Evolutionary conservation across 2,329 filamentous ascomycete genomes (phyloP).

Genomic region (Neocucurbitaria cava): DNA sequence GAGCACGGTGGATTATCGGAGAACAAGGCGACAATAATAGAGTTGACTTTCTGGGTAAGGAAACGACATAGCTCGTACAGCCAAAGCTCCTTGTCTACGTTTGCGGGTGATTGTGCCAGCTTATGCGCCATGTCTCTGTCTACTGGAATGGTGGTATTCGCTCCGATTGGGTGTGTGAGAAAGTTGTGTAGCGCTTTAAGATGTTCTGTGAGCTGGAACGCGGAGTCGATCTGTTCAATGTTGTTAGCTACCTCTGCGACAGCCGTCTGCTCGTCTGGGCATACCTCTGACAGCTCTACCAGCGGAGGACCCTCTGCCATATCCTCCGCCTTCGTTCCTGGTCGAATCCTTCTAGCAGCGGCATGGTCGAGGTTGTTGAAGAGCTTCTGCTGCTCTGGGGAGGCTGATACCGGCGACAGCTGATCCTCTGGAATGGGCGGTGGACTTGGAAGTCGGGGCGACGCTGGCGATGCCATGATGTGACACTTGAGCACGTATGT

Average conservation of each 20-base stretch:
- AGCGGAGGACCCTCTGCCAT: constrained; percentile 93
- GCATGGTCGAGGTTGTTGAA: constrained; percentile 71
- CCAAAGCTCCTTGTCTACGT: constrained; percentile 88
- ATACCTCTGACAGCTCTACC: constrained; percentile 81
- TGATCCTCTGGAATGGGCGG: constrained; percentile 95
- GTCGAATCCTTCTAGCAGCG: constrained; percentile 83
- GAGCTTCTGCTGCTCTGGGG: constrained; percentile 64
- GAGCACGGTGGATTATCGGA: constrained; percentile 91
- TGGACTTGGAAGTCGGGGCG: constrained; percentile 91
- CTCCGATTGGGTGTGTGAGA: constrained; percentile 68
- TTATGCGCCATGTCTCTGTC: constrained; percentile 75
- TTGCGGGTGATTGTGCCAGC: constrained; percentile 79
- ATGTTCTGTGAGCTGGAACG: constrained; percentile 97
- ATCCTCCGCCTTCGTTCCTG: constrained; percentile 88
- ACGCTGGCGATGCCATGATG: constrained; percentile 55
- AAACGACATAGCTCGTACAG: constrained; percentile 98
- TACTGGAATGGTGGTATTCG: constrained; percentile 71
- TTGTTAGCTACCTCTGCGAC: constrained; percentile 23
- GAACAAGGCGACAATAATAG: constrained; percentile 89
- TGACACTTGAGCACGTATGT: neutral
- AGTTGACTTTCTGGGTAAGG: constrained; percentile 92
- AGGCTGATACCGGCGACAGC: constrained; percentile 74
- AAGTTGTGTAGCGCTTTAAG: constrained; percentile 89
- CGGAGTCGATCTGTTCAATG: constrained; percentile 81
- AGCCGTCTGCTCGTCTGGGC: constrained; percentile 26